Base-by-base conservation (phyloP, 2,329 filamentous ascomycete genomes). In the Atkinsonella texensis region DNA sequence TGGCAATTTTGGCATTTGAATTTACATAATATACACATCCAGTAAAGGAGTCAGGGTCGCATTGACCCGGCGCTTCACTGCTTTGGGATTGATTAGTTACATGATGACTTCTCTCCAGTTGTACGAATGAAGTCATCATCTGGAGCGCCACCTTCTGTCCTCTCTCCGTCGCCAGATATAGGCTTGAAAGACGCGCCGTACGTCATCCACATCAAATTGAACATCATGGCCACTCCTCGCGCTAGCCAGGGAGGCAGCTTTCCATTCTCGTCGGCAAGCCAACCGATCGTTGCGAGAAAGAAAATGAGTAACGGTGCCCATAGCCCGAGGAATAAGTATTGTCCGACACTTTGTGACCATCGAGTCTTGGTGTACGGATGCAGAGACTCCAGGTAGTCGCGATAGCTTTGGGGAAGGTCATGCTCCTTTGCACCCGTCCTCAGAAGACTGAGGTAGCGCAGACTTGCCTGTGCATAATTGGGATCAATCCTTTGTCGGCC, bases 131-230 rank as follows among this genome's bases (percentile, higher is more conserved):
- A 31, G 12, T 17, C 32, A 44, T 48, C 38, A 28, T 38, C 43
- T 33, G 35, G 4, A 33, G 20, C 17, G 3, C 46, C 44, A 18
- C 42, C 64, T 33, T 66, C 56, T 3, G 80, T 83, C 59, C 77
- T 79, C 73, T 97, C 91, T 0, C 93, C 93, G 62, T 97, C 87
- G 0, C 91, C 91, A 72, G 94, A 96, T 0, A 84, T 41, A 1
- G 68, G 70, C 65, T 80, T 83, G 57, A 73, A 64, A 2, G 73
- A 63, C 1, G 31, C 32, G 49, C 78, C 75, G 48, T 79, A 76
- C 3, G 55, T 57, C 53, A 64, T 58, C 75, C 75, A 79, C 10
- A 71, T 53, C 3, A 68, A 11, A 15, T 68, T 73, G 53, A 85
- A 81, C 1, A 85, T 12, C 1, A 72, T 65, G 1, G 72, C 75